Percentiles rank a stretch among this genome's conserved stretches.
Evolutionary conservation across 2,329 filamentous ascomycete genomes (phyloP).

Genomic region (Dactylonectria macrodidyma): DNA sequence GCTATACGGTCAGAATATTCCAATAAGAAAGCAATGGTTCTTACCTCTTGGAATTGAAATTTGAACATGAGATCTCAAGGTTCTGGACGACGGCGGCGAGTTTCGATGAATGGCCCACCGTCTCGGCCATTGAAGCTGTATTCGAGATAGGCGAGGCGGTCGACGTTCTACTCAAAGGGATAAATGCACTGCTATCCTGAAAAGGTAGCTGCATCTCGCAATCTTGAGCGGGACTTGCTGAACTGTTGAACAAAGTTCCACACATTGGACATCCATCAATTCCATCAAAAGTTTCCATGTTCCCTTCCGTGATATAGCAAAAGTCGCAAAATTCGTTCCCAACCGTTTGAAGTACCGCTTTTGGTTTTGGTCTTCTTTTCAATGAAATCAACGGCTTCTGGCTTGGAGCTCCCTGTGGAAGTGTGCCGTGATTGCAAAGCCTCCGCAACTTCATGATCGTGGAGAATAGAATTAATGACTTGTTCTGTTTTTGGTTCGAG

Average conservation of each 20-base stretch:
- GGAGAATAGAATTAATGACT: not conserved
- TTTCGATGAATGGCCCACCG: not conserved
- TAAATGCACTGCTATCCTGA: no score
- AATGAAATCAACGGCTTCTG: not conserved
- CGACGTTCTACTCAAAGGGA: not conserved
- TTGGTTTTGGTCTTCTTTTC: not conserved
- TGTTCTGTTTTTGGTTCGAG: not conserved
- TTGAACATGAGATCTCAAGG: not conserved
- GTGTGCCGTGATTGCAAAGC: slow-evolving; percentile 2
- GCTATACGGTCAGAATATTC: not conserved
- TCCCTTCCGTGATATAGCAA: not conserved
- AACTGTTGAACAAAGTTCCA: not conserved
- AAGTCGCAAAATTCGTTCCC: not conserved
- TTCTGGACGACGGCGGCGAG: not conserved
- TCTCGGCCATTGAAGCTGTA: not conserved
- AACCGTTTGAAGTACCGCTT: no score
- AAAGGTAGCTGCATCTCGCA: not conserved
- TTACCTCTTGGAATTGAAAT: not conserved
- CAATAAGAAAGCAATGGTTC: not conserved
- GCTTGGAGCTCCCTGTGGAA: not conserved
- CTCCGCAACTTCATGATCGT: not conserved
- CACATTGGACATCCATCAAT: not conserved
- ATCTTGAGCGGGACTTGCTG: not conserved
- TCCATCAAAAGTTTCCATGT: not conserved
- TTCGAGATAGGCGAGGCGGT: not conserved